phyloP scores from a whole-genome alignment of 257 asterid genomes.

The Scutellaria galericulata region DNA sequence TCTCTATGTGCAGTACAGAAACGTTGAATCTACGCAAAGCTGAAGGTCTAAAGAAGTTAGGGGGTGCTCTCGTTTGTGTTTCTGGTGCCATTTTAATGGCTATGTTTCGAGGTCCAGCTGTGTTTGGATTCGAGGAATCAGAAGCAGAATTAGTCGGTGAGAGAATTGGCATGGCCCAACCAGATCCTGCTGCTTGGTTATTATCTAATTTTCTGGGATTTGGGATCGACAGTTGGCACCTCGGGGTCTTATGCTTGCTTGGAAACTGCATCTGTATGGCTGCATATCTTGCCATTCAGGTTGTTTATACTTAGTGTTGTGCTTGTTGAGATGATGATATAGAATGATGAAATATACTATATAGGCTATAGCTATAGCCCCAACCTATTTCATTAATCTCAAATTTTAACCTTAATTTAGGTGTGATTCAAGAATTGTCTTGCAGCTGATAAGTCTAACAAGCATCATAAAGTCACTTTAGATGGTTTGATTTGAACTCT shows the following conservation, averaged over 20 bases:
- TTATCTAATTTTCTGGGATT: conserved; percentile 60
- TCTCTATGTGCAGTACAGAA: conserved; percentile 82
- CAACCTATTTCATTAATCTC: too few species aligned
- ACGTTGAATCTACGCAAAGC: conserved; percentile 63
- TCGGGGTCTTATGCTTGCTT: conserved; percentile 86
- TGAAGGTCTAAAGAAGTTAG: conserved; percentile 91
- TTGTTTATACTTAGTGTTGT: conserved; percentile 24
- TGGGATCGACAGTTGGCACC: conserved; percentile 86
- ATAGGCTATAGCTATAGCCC: too few species aligned
- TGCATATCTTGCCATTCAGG: conserved; percentile 88
- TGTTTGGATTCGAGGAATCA: conserved; percentile 68
- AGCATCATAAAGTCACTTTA: neutral
- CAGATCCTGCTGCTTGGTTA: conserved; percentile 83
- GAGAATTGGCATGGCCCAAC: conserved; percentile 80
- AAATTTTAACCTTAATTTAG: too few species aligned
- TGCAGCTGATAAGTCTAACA: neutral
- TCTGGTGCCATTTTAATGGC: conserved; percentile 92
- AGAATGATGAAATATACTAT: too few species aligned
- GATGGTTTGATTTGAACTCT: neutral
- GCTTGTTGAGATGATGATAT: too few species aligned
- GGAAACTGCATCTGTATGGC: conserved; percentile 99
- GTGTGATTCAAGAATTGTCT: neutral
- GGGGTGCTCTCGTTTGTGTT: conserved; percentile 87
- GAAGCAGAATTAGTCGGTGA: conserved; percentile 60
- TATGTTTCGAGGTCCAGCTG: conserved; percentile 81